phyloP scores from a whole-genome alignment of 345 rosid genomes.

The Murraya paniculata region DNA sequence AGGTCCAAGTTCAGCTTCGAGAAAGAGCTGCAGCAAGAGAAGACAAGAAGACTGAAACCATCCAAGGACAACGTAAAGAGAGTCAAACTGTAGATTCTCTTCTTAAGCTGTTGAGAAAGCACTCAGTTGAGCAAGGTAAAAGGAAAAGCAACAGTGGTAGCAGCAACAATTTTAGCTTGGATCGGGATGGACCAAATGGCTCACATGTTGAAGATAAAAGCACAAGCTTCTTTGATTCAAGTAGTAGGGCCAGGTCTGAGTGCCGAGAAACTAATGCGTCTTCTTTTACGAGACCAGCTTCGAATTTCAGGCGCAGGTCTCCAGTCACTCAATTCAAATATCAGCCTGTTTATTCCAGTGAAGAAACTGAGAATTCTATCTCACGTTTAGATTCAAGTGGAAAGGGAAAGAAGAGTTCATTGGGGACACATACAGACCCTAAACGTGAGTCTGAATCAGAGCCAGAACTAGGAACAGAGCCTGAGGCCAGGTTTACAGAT shows the following conservation, averaged over 20 bases:
- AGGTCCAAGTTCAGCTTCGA: constrained; percentile 86
- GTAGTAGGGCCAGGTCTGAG: constrained; percentile 15
- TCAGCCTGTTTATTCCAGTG: constrained; percentile 45
- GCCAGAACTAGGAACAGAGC: constrained; percentile 22
- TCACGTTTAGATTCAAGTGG: constrained; percentile 29
- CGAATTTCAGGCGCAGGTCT: constrained; percentile 73
- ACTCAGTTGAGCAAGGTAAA: constrained; percentile 65
- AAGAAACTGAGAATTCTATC: constrained; percentile 35
- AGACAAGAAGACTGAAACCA: constrained; percentile 52
- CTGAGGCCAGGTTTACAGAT: constrained; percentile 24
- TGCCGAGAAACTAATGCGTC: constrained; percentile 35
- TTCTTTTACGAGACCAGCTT: constrained; percentile 61
- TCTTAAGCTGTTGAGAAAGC: constrained; percentile 77
- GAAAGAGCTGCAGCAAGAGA: constrained; percentile 72
- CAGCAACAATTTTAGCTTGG: constrained; percentile 31
- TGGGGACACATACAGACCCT: constrained; percentile 33
- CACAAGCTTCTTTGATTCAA: constrained; percentile 27
- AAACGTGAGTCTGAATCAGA: constrained; percentile 30
- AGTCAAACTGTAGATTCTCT: constrained; percentile 79
- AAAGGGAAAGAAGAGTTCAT: constrained; percentile 34
- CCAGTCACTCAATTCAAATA: constrained; percentile 60
- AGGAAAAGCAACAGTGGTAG: constrained; percentile 31
- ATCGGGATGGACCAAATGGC: constrained; percentile 28
- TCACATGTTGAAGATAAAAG: constrained; percentile 37
- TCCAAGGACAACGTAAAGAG: constrained; percentile 56